Conservation (phyloP, 768 basidiomycete species). For the Lactarius quietus region DNA sequence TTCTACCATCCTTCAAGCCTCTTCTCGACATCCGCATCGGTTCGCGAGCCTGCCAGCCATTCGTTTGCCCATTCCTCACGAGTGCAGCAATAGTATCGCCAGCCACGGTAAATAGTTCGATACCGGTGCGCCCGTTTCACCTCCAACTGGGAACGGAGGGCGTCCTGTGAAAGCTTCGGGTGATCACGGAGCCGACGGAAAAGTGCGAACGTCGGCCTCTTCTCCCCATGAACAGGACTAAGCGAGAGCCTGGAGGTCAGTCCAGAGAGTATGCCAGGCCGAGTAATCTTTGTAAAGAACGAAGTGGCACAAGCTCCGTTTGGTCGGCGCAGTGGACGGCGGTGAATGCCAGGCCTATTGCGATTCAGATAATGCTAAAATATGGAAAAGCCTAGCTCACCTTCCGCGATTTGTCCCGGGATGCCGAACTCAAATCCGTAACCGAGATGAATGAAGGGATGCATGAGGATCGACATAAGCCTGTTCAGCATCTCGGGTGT, state of each 20-base stretch:
- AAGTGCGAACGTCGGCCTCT: conserved; percentile 39
- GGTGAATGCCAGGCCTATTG: conserved; percentile 52
- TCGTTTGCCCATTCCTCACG: conserved; percentile 27
- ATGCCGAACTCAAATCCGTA: conserved; percentile 61
- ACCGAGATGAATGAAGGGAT: conserved; percentile 62
- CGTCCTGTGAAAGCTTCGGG: conserved; percentile 28
- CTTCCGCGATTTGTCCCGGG: conserved; percentile 59
- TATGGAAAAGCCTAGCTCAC: conserved; percentile 32
- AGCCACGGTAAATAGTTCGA: conserved; percentile 5
- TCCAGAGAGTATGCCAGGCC: conserved; percentile 19
- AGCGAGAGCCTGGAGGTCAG: conserved; percentile 30
- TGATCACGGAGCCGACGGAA: conserved; percentile 55
- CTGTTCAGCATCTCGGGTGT: conserved; percentile 55
- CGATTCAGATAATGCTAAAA: not conserved
- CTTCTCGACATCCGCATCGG: conserved; percentile 25
- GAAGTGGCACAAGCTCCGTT: conserved; percentile 34
- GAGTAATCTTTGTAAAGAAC: conserved; percentile 26
- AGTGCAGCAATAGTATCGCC: conserved; percentile 26
- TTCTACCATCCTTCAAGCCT: conserved; percentile 55
- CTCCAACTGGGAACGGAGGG: conserved; percentile 11
- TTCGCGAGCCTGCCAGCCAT: conserved; percentile 9
- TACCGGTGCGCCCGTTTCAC: conserved; percentile 19
- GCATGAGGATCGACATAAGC: conserved; percentile 53
- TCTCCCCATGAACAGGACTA: conserved; percentile 37
- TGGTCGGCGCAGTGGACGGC: conserved; percentile 45